phyloP scores from a whole-genome alignment of 2,329 filamentous ascomycete species.

The Aspergillus transmontanensis region DNA sequence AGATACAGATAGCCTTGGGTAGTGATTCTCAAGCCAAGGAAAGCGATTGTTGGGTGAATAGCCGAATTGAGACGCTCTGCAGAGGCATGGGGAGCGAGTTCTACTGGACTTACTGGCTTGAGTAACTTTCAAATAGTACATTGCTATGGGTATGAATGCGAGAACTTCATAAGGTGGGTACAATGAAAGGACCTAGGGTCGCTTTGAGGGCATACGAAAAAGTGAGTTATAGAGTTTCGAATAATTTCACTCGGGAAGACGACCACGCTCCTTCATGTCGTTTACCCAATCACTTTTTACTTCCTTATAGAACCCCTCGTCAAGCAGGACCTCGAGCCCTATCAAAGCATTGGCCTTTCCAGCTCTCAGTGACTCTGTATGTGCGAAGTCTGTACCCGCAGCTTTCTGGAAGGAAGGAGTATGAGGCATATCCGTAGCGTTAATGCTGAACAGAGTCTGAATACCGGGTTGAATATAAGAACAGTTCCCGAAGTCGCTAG shows the following conservation, averaged over 20 bases:
- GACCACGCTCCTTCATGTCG: not conserved
- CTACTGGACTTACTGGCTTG: too few species aligned
- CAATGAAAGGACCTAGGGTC: not conserved
- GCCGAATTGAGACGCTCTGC: too few species aligned
- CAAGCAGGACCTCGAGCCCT: constrained; percentile 2
- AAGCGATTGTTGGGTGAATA: too few species aligned
- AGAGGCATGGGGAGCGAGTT: too few species aligned
- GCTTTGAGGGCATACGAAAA: not conserved
- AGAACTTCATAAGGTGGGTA: not conserved
- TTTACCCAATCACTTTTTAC: not conserved
- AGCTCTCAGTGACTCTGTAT: not conserved
- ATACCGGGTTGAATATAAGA: not conserved
- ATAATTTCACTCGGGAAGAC: not conserved
- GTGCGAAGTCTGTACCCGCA: not conserved
- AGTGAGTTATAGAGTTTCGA: not conserved
- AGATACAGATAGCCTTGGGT: too few species aligned
- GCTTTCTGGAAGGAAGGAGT: not conserved
- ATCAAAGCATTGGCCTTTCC: not conserved
- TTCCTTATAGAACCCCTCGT: not conserved
- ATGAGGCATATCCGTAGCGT: not conserved
- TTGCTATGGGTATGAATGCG: not conserved
- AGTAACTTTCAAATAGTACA: not conserved
- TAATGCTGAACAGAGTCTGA: not conserved
- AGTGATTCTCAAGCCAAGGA: not conserved
- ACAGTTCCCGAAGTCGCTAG: not conserved